Base-by-base conservation (phyloP, 2,329 filamentous ascomycete genomes). In the Penicillium sp. region DNA sequence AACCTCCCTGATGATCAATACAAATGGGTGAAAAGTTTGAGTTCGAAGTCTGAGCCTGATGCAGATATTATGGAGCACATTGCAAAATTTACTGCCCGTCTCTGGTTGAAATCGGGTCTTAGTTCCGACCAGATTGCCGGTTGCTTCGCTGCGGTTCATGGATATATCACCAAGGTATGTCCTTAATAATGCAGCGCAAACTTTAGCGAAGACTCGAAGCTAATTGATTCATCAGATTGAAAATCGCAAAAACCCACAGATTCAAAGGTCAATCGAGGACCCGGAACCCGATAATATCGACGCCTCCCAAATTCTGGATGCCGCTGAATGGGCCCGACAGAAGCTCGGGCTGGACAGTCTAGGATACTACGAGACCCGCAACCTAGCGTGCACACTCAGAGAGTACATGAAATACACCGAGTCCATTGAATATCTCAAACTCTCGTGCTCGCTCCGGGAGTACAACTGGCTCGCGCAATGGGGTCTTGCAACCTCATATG, bases 21-120 rank as follows among this genome's bases (percentile, higher is more conserved):
- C 1, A 45, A 59, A 46, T 68, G 64, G 64, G 59, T 68, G 11
- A 67, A 65, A 44, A 64, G 59, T 28, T 53, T 68, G 41, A 68
- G 60, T 22, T 67, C 64, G 5, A 66, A 63, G 44, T 62, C 59
- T 2, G 58, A 61, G 5, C 61, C 58, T 17, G 63, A 65, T 50
- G 66, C 65, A 51, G 66, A 68, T 57, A 53, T 68, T 42, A 50
- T 68, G 8, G 61, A 59, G 43, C 64, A 61, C 25, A 43, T 61
- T 14, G 59, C 52, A 17, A 62, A 45, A 30, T 36, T 56, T 19
- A 40, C 65, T 37, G 62, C 63, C 7, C 58, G 54, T n/a, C 50
- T 50, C 28, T 67, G 65, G 65, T 50, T 67, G 14, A 57, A 59
- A 22, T 26, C 35, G 3, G 16, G 11, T 17, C 0, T 3, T 26